A percentile compares a stretch with the other conserved stretches of the same genome.
Conservation (phyloP, 2,329 filamentous ascomycete genomes). For the Sordariomycetes sp. region DNA sequence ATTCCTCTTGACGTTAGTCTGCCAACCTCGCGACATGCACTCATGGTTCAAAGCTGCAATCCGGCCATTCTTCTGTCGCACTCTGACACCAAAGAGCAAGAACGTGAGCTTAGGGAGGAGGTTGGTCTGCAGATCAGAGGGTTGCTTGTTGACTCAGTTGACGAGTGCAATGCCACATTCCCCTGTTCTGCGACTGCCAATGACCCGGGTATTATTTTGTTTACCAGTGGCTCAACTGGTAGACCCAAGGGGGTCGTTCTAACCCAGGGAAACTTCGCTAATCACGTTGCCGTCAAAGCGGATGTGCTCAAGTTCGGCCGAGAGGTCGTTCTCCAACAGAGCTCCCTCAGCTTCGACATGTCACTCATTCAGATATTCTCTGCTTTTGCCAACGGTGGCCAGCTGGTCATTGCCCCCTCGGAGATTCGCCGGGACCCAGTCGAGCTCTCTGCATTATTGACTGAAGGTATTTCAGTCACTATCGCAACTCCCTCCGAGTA, state of each 20-base stretch:
- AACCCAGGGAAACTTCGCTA: neutral
- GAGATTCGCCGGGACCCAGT: constrained; percentile 19
- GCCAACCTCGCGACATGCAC: neutral
- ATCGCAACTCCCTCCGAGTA: neutral
- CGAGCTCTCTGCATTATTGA: neutral
- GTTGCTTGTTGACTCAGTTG: too few species aligned
- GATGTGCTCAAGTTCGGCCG: neutral
- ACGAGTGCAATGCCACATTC: too few species aligned
- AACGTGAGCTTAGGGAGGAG: neutral
- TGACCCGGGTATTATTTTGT: too few species aligned
- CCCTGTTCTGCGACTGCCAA: too few species aligned
- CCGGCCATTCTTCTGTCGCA: neutral
- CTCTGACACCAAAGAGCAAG: neutral
- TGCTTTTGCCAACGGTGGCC: constrained; percentile 20
- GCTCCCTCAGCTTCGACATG: constrained; percentile 22
- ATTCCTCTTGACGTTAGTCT: neutral
- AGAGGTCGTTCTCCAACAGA: neutral
- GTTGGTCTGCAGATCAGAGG: too few species aligned
- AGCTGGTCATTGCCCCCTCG: constrained; percentile 19
- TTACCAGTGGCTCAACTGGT: neutral
- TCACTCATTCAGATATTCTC: constrained; percentile 21
- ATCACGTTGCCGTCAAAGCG: neutral
- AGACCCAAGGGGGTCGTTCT: neutral
- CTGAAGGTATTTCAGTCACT: neutral
- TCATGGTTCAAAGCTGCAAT: neutral